These are phyloP conservation scores for Clavispora vitiphila DNA, from an alignment of 805 yeast species.

Conservation along the genomic window DNA sequence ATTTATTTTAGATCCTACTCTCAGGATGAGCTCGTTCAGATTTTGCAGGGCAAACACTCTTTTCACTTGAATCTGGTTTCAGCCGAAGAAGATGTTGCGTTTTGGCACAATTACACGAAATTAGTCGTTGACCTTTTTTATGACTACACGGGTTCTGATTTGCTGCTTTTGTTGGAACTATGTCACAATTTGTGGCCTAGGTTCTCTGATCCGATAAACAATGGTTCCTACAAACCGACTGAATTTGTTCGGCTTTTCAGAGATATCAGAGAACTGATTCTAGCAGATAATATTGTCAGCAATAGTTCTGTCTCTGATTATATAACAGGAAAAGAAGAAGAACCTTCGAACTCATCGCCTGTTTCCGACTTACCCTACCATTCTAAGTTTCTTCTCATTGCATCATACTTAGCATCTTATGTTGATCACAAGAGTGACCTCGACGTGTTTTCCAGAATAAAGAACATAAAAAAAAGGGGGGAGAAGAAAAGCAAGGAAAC, in stretches of 20 bases:
- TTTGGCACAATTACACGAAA: constrained; percentile 41
- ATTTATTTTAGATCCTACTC: constrained; percentile 37
- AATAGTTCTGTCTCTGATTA: constrained; percentile 27
- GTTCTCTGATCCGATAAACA: constrained; percentile 23
- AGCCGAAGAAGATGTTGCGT: constrained; percentile 17
- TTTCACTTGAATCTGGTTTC: constrained; percentile 17
- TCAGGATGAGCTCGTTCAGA: constrained; percentile 30
- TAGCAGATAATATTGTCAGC: constrained; percentile 26
- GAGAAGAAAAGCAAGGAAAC: constrained; percentile 23
- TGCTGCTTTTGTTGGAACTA: constrained; percentile 31
- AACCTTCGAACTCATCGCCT: constrained; percentile 13
- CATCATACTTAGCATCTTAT: constrained; percentile 80
- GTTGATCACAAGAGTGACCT: constrained; percentile 66
- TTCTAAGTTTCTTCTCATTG: constrained; percentile 69
- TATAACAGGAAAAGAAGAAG: constrained; percentile 15
- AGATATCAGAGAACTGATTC: constrained; percentile 24
- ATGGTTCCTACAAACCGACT: constrained; percentile 15
- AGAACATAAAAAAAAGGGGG: constrained; percentile 37
- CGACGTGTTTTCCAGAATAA: constrained; percentile 60
- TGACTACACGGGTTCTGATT: constrained; percentile 41
- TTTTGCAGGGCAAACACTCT: constrained; percentile 29
- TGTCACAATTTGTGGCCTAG: constrained; percentile 29
- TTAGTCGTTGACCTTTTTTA: constrained; percentile 42
- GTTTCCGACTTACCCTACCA: constrained; percentile 49
- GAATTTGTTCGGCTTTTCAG: constrained; percentile 34